Percentiles rank a stretch among this genome's conserved stretches.
phyloP scores from a whole-genome alignment of 345 rosid genomes.

The Triadica sebifera region DNA sequence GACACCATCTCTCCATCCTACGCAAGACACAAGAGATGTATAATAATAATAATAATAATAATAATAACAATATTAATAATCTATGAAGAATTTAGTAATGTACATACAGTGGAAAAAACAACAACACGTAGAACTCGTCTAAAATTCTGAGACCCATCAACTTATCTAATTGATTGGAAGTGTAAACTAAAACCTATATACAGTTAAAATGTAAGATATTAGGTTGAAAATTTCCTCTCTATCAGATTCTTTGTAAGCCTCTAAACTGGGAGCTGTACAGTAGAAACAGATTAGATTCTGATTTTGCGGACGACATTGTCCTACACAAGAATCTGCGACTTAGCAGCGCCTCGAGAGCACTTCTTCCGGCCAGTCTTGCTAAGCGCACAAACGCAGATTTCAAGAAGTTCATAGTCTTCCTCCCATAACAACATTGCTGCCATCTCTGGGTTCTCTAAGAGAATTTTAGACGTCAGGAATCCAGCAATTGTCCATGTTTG shows the following conservation, averaged over 20 bases:
- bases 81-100: not conserved
- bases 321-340: conserved; percentile 83
- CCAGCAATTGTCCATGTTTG: conserved; percentile 98
- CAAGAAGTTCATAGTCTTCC: conserved; percentile 91
- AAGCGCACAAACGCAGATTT: conserved; percentile 82
- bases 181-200: conserved; percentile 1
- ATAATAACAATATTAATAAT: not conserved
- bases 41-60: not conserved
- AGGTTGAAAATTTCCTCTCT: conserved; percentile 1
- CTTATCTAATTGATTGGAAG: conserved; percentile 6
- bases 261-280: conserved; percentile 38
- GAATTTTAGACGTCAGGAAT: conserved; percentile 73
- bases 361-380: conserved; percentile 75
- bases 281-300: not conserved
- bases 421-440: conserved; percentile 84
- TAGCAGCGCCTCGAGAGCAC: conserved; percentile 89
- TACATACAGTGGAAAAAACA: not conserved
- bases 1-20: no score
- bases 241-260: conserved; percentile 4
- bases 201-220: not conserved
- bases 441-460: conserved; percentile 73
- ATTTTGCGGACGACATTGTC: conserved; percentile 1
- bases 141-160: not conserved
- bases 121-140: not conserved
- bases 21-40: no score